A percentile compares a stretch with the other conserved stretches of the same genome.
Conservation (phyloP, 768 basidiomycete genomes). For the Suillus placidus region DNA sequence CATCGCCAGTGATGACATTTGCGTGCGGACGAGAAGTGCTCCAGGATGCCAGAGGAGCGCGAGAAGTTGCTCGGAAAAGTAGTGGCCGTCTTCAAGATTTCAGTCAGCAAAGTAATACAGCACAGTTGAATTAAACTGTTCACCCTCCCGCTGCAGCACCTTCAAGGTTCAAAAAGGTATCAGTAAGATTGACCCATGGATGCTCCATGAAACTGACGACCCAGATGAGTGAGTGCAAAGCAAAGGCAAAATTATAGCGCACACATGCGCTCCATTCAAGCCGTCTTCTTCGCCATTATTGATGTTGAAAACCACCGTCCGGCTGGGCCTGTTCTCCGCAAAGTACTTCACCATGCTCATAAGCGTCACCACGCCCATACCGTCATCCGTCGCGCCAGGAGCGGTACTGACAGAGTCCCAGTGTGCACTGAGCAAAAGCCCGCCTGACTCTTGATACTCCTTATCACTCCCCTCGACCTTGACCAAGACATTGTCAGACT, state of each 20-base stretch:
- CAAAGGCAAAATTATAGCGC: conserved; percentile 24
- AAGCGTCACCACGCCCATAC: conserved; percentile 69
- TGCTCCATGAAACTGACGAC: conserved; percentile 64
- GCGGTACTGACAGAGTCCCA: conserved; percentile 81
- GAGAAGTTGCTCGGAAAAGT: conserved; percentile 72
- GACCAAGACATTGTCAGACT: conserved; percentile 68
- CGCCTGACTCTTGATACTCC: conserved; percentile 36
- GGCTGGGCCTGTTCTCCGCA: conserved; percentile 48
- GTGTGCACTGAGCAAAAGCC: conserved; percentile 77
- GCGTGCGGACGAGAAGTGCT: conserved; percentile 57
- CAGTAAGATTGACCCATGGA: conserved; percentile 68
- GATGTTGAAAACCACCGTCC: conserved; percentile 78
- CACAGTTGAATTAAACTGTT: conserved; percentile 16
- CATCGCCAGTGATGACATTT: conserved; percentile 69
- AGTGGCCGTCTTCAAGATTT: conserved; percentile 59
- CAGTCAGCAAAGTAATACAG: conserved; percentile 6
- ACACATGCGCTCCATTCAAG: conserved; percentile 72
- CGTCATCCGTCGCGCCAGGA: conserved; percentile 76
- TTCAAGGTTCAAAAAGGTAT: conserved; percentile 80
- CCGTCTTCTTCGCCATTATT: conserved; percentile 88
- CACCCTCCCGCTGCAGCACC: conserved; percentile 81
- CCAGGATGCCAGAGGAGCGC: conserved; percentile 58
- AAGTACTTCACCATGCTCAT: conserved; percentile 66
- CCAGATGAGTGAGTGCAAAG: neutral
- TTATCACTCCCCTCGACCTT: conserved; percentile 58